Evolutionary conservation across 331 rosid genomes (phyloP), one percentile per base, ranked within the genome.

Genomic region (Ulmus americana): DNA sequence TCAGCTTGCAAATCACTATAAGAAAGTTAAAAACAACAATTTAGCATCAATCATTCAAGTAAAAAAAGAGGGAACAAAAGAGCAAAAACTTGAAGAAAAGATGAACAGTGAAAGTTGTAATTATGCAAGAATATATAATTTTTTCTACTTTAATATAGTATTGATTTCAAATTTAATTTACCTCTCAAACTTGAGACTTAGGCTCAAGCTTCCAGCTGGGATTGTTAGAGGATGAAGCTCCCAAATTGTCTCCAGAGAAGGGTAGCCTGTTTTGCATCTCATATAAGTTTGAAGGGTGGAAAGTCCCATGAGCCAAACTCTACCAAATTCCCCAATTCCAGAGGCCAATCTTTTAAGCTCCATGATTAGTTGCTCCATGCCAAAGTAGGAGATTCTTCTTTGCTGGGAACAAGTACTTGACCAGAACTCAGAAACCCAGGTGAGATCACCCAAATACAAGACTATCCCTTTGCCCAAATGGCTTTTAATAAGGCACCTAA

Each of bases 341-440:
- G 76, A 49, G 3, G 83, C 81, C 78, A 87, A 59, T 60, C 84
- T 87, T 57, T 87, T 82, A 35, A 90, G 68, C 77, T 87, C 95
- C 94, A 83, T 83, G 6, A 85, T 82, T 68, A 87, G 59, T 56
- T 90, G 86, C 69, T 90, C 87, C 40, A 87, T 64, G 55, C 80
- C 72, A 73, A 80, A 76, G 57, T 79, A 82, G 53, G 59, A 67
- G 59, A 63, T 69, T 68, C 79, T 80, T 55, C 67, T 82, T 43
- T 67, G 63, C 35, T 82, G 63, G 47, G 63, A 75, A 48, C 76
- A 76, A 76, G 63, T 74, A 64, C 41, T 75, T 55, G 90, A 77
- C 97, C 95, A 90, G 6, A 85, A 80, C 68, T 90, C 95, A 48
- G 87, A 71, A 55, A 85, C 72, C 92, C 97, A 90, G 56, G 80